Conservation (phyloP, 2,329 filamentous ascomycete genomes). For the Cercospora sojina region DNA sequence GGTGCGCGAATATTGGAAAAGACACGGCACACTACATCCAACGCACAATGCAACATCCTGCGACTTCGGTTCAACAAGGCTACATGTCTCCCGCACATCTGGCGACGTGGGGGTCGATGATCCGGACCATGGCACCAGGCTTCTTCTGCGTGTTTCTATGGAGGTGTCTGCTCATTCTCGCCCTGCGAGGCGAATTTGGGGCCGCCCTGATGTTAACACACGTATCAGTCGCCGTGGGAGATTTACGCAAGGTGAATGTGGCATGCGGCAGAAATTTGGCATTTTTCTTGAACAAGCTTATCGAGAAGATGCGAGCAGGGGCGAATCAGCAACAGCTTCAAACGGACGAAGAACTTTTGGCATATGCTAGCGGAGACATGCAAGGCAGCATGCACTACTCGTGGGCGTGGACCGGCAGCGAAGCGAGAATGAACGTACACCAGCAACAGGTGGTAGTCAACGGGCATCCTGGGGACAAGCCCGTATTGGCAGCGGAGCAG, state of each 20-base stretch:
- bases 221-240: constrained; percentile 67
- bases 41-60: constrained; percentile 56
- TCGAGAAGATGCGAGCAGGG: constrained; percentile 54
- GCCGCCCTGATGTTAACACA: constrained; percentile 72
- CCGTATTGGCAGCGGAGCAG: constrained; percentile 24
- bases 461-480: constrained; percentile 21
- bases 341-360: constrained; percentile 82
- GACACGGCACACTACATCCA: constrained; percentile 77
- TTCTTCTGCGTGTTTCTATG: constrained; percentile 82
- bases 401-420: constrained; percentile 72
- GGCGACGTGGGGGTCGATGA: constrained; percentile 53
- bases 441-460: constrained; percentile 24
- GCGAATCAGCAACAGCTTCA: constrained; percentile 47
- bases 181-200: constrained; percentile 71
- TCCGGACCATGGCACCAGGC: constrained; percentile 68
- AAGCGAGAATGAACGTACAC: constrained; percentile 38
- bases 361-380: constrained; percentile 81
- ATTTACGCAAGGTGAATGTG: constrained; percentile 68
- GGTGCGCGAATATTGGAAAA: constrained; percentile 70
- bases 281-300: constrained; percentile 73
- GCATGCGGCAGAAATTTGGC: constrained; percentile 78
- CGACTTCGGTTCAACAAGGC: constrained; percentile 25
- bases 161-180: constrained; percentile 77
- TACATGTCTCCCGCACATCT: constrained; percentile 37
- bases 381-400: constrained; percentile 74